Base-by-base conservation (phyloP, 768 basidiomycete species). In the Collybiopsis confluens region DNA sequence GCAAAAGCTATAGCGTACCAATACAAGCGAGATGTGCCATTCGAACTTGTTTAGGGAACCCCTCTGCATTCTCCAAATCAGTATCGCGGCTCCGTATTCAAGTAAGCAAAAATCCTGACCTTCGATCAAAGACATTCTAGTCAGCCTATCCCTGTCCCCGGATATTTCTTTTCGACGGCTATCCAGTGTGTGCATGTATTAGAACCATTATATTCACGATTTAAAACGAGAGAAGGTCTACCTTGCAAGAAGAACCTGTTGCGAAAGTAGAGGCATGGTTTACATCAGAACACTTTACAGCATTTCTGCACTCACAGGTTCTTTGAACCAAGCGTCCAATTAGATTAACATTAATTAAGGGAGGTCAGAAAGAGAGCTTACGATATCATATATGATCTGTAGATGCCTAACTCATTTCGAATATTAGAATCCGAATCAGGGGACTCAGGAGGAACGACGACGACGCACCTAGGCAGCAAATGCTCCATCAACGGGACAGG, bases 1-100 rank as follows among this genome's bases (percentile, higher is more conserved):
- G 23, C 36, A 41, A 3, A 50, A 33, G 20, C 4, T 38, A 62
- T 50, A 56, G 67, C 59, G 43, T 61, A 70, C 80, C 93, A 56
- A 98, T 88, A 67, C 87, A 88, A 16, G 97, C 97, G 23, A 99
- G 74, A 69, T 89, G 86, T 8, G 93, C 92, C 90, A 94, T 94
- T 58, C 92, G 80, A 57, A 97, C 79, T 62, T 91, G 83, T 68
- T 96, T 83, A 4, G 92, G 92, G 56, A 78, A 66, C 15, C 91
- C 89, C 82, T 96, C 94, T 90, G 56, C 9, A 26, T 46, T 41
- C n/a, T 15, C n/a, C 11, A 13, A 5, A 49, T 13, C 18, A 28
- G 35, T 28, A 6, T 45, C 20, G 27, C 21, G 47, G 20, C 54
- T 36, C 5, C 21, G 21, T 8, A 16, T 23, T 15, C 0, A 16